Evolutionary conservation across 108 stramenopile genomes (phyloP).

Genomic region (Cyclotella distinguenda): DNA sequence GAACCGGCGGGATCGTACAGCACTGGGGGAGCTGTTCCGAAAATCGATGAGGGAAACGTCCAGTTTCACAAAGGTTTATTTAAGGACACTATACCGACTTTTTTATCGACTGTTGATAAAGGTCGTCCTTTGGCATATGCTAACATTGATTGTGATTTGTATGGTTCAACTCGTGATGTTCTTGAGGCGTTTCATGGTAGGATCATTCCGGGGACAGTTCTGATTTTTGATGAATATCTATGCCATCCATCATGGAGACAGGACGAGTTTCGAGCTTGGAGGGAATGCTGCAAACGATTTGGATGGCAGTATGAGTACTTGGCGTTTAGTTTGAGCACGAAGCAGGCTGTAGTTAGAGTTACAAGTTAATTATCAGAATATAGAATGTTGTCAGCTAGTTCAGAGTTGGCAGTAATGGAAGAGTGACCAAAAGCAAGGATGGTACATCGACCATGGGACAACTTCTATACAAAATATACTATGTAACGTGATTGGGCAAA

Average conservation of each 20-base stretch:
- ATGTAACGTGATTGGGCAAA: no score
- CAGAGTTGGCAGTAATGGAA: no score
- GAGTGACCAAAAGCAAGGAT: no score
- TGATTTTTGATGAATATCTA: conserved; percentile 85
- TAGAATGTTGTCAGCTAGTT: no score
- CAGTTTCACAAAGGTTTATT: conserved; percentile 81
- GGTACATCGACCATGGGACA: no score
- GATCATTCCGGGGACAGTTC: conserved; percentile 74
- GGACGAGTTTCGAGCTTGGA: conserved; percentile 85
- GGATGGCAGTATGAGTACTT: conserved; percentile 89
- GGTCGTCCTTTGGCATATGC: conserved; percentile 72
- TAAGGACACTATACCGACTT: conserved; percentile 69
- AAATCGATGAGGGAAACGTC: conserved; percentile 60
- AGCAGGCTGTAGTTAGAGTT: conserved; percentile 79
- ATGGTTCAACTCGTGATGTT: conserved; percentile 73
- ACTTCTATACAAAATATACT: no score
- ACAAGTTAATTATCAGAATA: conserved; percentile 49
- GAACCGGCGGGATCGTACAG: conserved; percentile 79
- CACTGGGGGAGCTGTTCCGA: conserved; percentile 73
- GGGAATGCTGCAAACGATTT: conserved; percentile 85
- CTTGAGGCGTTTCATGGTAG: conserved; percentile 77
- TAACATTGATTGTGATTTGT: conserved; percentile 88
- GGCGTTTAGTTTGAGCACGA: conserved; percentile 76
- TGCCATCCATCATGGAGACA: conserved; percentile 85
- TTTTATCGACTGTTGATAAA: conserved; percentile 57